Base-by-base conservation (phyloP, 257 asterid genomes). In the Parsonsia alboflavescens region DNA sequence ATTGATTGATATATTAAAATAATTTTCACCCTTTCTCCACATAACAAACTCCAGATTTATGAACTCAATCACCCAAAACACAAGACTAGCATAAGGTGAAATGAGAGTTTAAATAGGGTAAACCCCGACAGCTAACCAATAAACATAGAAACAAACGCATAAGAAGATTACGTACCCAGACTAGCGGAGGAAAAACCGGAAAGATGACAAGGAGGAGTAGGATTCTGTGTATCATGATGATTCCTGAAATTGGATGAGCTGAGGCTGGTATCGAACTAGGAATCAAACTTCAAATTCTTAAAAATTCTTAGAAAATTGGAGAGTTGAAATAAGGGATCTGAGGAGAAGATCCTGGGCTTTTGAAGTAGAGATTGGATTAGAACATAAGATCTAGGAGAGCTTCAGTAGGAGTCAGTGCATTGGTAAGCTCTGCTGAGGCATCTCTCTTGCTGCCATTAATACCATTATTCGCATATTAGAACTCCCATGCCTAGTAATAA, bases 181-280 rank as follows among this genome's bases (percentile, higher is more conserved):
- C 73, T 28, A 30, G 77, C 24, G 19, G 70, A 54, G 13, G 82
- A 76, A 79, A 77, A 53, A 67, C n/a, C 53, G 49, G 73, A 79
- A 17, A 74, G 71, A 11, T 8, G 81, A 75, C 28, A 57, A 67
- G 48, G 75, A 15, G 54, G 22, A 21, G 86, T 76, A 13, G 81
- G 81, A 73, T 84, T 86, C 48, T 48, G 89, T 41, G 57, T 24
- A 48, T 22, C 24, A 6, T 50, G 71, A 70, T 70, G 77, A 46
- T 70, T 30, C 59, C 68, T 78, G 48, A 81, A 71, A 74, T 48
- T 78, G 88, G 85, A 84, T 9, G 87, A 86, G 26, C 88, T 92
- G 71, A 86, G 83, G 73, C 92, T 89, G 30, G 88, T 71, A 57
- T 79, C 77, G 65, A 93, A 86, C 83, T 74, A 77, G 79, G 86